Base-by-base conservation (phyloP, 2,329 filamentous ascomycete genomes). In the Stachybotrys chartarum region DNA sequence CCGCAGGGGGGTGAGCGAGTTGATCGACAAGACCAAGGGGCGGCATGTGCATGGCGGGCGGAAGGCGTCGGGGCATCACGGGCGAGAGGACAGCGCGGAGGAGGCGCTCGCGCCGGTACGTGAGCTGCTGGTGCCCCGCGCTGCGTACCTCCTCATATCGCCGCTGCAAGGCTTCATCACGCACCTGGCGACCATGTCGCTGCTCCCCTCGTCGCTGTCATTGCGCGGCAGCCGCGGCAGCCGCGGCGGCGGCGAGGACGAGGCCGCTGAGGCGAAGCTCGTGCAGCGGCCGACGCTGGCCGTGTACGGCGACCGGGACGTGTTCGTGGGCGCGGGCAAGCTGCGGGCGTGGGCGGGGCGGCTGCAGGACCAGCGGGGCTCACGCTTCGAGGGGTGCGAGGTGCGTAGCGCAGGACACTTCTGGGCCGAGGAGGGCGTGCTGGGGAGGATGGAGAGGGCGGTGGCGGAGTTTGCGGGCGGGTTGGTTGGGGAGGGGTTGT, bases 301-400 rank as follows among this genome's bases (percentile, higher is more conserved):
- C 0, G 70, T 96, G 0, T 96, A 86, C 64, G 93, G 92, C 1
- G 83, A 86, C 52, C 76, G 80, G 5, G 92, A 97, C 68, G 72
- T 79, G 0, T 95, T 97, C 60, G 85, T 89, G 1, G 81, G 85
- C 1, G 75, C 75, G 4, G 79, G 77, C 56, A 88, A 83, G 68
- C 75, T 92, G 61, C 78, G 81, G 11, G 72, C 76, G 1, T 96
- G 92, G 92, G 75, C 76, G 10, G 71, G 73, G 46, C 78, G 75
- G 57, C 70, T 92, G 49, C 68, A 70, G 17, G 66, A 69, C 12
- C 62, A 61, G 45, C 65, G 69, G 0, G 69, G 67, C 1, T 82
- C 80, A 17, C 64, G 59, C 52, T 84, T 86, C 56, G 66, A 62
- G 6, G 72, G 70, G 14, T 64, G 70, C 3, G 80, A 84, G 59